phyloP scores from a whole-genome alignment of 1,284 basidiomycete species.

The Xerocomus nothofagi region DNA sequence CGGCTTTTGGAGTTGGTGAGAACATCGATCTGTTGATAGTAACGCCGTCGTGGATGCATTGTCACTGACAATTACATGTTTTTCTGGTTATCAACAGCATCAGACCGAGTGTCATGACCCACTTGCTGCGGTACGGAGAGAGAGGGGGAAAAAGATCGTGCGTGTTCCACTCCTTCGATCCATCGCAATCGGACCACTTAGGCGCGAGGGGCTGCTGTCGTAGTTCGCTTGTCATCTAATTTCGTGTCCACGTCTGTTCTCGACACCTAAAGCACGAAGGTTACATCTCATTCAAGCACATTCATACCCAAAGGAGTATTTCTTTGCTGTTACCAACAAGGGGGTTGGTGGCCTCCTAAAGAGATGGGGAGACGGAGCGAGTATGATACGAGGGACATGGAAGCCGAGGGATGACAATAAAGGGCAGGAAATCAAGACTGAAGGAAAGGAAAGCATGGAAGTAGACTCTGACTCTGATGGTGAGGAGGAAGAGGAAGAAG shows the following conservation, averaged over 20 bases:
- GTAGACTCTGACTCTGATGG: constrained; percentile 33
- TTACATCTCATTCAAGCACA: constrained; percentile 83
- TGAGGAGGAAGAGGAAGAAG: constrained; percentile 28
- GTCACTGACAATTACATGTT: not conserved
- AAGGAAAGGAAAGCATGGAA: constrained; percentile 27
- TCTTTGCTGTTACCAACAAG: constrained; percentile 86
- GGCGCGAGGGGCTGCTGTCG: not conserved
- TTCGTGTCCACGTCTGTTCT: constrained; percentile 65
- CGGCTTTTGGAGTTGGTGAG: constrained; percentile 75
- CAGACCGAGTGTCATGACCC: constrained; percentile 88
- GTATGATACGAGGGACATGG: constrained; percentile 72
- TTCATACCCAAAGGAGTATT: constrained; percentile 82
- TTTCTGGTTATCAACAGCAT: constrained; percentile 52
- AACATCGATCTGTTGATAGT: constrained; percentile 8
- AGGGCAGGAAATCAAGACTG: not conserved
- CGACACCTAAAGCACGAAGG: constrained; percentile 74
- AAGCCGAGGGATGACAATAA: constrained; percentile 42
- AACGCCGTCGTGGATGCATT: not conserved
- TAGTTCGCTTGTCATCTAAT: constrained; percentile 83
- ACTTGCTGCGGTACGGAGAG: constrained; percentile 67
- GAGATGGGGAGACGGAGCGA: constrained; percentile 78
- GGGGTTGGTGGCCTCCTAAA: constrained; percentile 76
- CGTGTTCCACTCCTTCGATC: constrained; percentile 34
- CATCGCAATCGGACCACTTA: not conserved
- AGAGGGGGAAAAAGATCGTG: constrained; percentile 87